Evolutionary conservation across 495 filamentous ascomycete species (phyloP).

Genomic region (Xylaria venustula): DNA sequence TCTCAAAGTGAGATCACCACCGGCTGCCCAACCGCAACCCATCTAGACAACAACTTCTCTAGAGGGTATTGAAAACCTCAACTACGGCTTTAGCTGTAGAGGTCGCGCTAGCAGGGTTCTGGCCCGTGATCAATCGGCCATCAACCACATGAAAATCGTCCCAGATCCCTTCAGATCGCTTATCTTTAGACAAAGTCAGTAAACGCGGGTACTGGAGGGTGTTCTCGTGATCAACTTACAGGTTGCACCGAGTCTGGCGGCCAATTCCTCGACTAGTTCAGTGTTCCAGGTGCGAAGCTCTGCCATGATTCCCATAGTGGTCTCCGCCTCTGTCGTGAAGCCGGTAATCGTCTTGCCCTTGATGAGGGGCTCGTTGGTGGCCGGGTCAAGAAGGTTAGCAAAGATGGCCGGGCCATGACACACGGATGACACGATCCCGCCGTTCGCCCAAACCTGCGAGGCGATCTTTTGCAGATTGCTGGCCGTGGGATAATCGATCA

Average conservation of each 20-base stretch:
- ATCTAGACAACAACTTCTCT: slow-evolving; percentile 17
- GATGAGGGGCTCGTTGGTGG: slow-evolving; percentile 43
- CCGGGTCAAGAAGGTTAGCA: slow-evolving; percentile 34
- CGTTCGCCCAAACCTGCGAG: slow-evolving; percentile 36
- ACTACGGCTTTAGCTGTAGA: slow-evolving; percentile 45
- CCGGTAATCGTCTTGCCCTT: slow-evolving; percentile 43
- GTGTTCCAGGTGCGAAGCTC: slow-evolving; percentile 34
- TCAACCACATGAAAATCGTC: slow-evolving; percentile 46
- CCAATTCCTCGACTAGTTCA: slow-evolving; percentile 37
- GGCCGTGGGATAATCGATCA: slow-evolving; percentile 47
- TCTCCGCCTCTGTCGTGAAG: slow-evolving; percentile 45
- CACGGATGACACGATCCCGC: slow-evolving; percentile 39
- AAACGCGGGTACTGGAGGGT: neutral
- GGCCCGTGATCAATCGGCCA: slow-evolving; percentile 31
- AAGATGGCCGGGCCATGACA: slow-evolving; percentile 49
- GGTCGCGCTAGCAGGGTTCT: slow-evolving; percentile 32
- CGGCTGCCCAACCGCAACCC: too few species aligned
- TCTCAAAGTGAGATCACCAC: too few species aligned
- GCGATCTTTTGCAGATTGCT: slow-evolving; percentile 39
- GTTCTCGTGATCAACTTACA: slow-evolving; percentile 14
- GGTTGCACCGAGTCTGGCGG: slow-evolving; percentile 17
- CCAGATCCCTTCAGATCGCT: slow-evolving; percentile 40
- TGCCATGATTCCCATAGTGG: slow-evolving; percentile 36
- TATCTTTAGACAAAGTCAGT: slow-evolving; percentile 28
- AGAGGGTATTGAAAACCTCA: slow-evolving; percentile 42